Base-by-base conservation (phyloP, 768 basidiomycete genomes). In the Tricholoma flavovirens region DNA sequence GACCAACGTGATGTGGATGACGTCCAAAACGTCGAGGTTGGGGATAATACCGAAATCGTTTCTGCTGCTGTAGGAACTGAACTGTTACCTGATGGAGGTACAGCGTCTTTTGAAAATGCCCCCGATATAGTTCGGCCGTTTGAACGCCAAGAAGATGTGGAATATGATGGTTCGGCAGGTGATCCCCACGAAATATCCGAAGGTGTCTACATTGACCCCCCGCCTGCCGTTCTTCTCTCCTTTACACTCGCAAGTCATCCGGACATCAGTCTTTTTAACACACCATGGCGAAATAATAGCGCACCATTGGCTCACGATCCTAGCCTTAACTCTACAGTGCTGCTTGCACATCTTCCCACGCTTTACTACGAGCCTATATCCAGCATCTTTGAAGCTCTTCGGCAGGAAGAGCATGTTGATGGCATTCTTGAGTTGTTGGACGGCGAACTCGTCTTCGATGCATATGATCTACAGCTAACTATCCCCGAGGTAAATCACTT, bases 311-410 rank as follows among this genome's bases (percentile, higher is more conserved):
- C 60, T 14, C 62, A 65, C 5, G 58, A 61, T 48, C 45, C 51
- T 46, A 36, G 56, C 40, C 64, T 66, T 40, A 63, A 61, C 49
- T 59, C 69, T 30, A 65, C 69, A n/a, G 65, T 88, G 5, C 71
- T 91, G 49, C 75, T 92, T 56, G 78, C 82, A 46, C 73, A 82
- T 56, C 77, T 72, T 15, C 88, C 88, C 2, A 87, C 83, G 4
- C 73, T 91, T 6, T 92, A 88, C 67, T 91, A 90, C 62, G 88
- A 90, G 66, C 83, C 88, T 26, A 65, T 92, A 46, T 80, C 78
- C 42, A 75, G 70, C 55, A 80, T 90, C 17, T 90, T 91, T 62
- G 85, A 85, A 54, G 86, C 84, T 55, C 71, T 92, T 42, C 85
- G 87, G 29, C 77, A 80, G 63, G 86, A 90, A 55, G 77, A 81